Conservation (phyloP, 208 protist genomes). For the Leishmania braziliensis region DNA sequence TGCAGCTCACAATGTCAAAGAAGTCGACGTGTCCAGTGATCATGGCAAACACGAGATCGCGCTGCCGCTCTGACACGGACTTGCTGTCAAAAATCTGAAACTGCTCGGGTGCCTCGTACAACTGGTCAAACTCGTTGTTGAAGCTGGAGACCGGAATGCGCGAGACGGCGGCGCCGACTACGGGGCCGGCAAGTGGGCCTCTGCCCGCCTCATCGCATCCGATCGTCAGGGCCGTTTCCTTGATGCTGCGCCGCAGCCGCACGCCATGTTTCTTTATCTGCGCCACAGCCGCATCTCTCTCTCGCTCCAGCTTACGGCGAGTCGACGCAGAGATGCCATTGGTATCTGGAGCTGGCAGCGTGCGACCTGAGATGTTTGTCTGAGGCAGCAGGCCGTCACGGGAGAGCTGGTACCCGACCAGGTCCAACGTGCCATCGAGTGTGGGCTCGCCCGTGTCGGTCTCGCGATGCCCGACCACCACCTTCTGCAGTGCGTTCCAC, state of each 20-base stretch:
- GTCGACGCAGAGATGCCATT: constrained; percentile 33
- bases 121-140: constrained; percentile 77
- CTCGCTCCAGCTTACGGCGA: constrained; percentile 47
- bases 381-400: constrained; percentile 77
- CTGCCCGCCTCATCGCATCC: constrained; percentile 91
- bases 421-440: constrained; percentile 82
- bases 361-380: constrained; percentile 37
- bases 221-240: constrained; percentile 86
- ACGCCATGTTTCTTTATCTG: constrained; percentile 75
- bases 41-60: constrained; percentile 79
- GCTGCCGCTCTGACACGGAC: constrained; percentile 73
- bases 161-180: constrained; percentile 87
- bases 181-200: constrained; percentile 87
- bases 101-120: constrained; percentile 80
- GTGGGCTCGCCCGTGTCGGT: constrained; percentile 72
- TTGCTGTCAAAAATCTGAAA: constrained; percentile 92
- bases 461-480: constrained; percentile 57
- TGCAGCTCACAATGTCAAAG: constrained; percentile 64
- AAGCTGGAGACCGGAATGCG: constrained; percentile 87
- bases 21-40: constrained; percentile 82
- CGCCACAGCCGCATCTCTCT: constrained; percentile 49
- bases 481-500: constrained; percentile 79
- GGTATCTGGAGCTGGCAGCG: constrained; percentile 25
- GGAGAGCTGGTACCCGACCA: constrained; percentile 87
- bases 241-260: constrained; percentile 76